Percentiles rank a stretch among this genome's conserved stretches.
phyloP scores from a whole-genome alignment of 1,284 basidiomycete genomes.

The Leccinum ponderosum region DNA sequence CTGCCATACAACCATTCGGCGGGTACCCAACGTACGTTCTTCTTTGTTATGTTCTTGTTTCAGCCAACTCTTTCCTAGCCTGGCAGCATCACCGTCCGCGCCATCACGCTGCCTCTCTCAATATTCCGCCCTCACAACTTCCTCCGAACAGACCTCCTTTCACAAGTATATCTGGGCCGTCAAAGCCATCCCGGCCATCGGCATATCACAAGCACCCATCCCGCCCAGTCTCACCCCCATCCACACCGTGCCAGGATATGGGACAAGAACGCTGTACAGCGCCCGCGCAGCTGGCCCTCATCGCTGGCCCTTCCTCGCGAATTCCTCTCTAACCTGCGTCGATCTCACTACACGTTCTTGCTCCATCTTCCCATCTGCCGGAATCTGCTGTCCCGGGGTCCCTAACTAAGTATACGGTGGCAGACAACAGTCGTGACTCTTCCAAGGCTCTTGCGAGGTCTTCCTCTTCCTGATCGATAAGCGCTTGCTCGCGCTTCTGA shows the following conservation, averaged over 20 bases:
- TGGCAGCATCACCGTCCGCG: slow-evolving; percentile 15
- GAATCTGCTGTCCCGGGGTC: slow-evolving; percentile 9
- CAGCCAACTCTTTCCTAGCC: slow-evolving; percentile 13
- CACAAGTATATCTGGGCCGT: slow-evolving; percentile 19
- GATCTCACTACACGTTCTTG: slow-evolving; percentile 26
- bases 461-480: too few relatives aligned
- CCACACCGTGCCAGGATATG: slow-evolving; percentile 24
- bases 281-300: slow-evolving; percentile 15
- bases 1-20: slow-evolving; percentile 26
- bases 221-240: slow-evolving; percentile 29
- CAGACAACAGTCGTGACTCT: too few relatives aligned
- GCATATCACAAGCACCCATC: slow-evolving; percentile 12
- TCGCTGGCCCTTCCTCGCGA: slow-evolving; percentile 16
- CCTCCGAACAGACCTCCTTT: slow-evolving; percentile 21
- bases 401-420: background rate
- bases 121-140: slow-evolving; percentile 15
- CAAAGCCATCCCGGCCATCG: background rate
- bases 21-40: slow-evolving; percentile 12
- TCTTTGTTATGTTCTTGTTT: background rate
- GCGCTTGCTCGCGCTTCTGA: too few relatives aligned
- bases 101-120: slow-evolving; percentile 24
- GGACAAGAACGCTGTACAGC: slow-evolving; percentile 20
- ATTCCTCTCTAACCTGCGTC: slow-evolving; percentile 27
- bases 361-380: slow-evolving; percentile 12
- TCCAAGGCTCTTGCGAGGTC: too few relatives aligned